Conservation (phyloP, 768 basidiomycete species). For the Tricholoma sp. region DNA sequence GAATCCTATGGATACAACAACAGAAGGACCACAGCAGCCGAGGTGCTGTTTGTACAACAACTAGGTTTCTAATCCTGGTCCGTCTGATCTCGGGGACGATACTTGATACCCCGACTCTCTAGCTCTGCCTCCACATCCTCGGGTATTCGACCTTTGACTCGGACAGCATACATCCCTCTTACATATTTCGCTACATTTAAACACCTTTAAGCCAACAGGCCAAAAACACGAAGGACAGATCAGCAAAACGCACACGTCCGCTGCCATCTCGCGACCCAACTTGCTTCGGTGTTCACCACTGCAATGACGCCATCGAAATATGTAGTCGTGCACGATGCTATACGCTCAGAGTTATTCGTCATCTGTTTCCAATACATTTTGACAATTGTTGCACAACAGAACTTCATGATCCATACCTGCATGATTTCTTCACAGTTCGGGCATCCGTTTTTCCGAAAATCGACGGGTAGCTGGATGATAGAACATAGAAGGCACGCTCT, state of each 20-base stretch:
- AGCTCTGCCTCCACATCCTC: conserved; percentile 83
- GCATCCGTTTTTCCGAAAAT: conserved; percentile 84
- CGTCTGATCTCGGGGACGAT: conserved; percentile 79
- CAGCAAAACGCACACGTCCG: conserved; percentile 63
- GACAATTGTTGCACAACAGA: not conserved
- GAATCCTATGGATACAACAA: not conserved
- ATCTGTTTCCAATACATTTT: conserved; percentile 46
- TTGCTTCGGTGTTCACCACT: conserved; percentile 76
- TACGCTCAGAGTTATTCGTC: conserved; percentile 81
- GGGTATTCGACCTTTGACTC: conserved; percentile 79
- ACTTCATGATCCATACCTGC: conserved; percentile 46
- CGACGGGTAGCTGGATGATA: conserved; percentile 74
- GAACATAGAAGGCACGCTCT: conserved; percentile 94
- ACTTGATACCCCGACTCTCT: conserved; percentile 71
- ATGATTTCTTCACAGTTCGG: conserved; percentile 97
- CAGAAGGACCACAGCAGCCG: not conserved
- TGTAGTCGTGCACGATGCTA: conserved; percentile 82
- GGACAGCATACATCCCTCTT: conserved; percentile 89
- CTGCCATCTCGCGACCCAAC: conserved; percentile 98
- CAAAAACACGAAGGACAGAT: conserved; percentile 1
- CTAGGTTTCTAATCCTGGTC: conserved; percentile 52
- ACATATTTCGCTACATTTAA: conserved; percentile 71
- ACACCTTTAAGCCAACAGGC: conserved; percentile 1
- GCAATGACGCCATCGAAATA: conserved; percentile 92
- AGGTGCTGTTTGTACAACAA: not conserved